phyloP scores from a whole-genome alignment of 495 filamentous ascomycete genomes.

The Aspergillus mulundensis region DNA sequence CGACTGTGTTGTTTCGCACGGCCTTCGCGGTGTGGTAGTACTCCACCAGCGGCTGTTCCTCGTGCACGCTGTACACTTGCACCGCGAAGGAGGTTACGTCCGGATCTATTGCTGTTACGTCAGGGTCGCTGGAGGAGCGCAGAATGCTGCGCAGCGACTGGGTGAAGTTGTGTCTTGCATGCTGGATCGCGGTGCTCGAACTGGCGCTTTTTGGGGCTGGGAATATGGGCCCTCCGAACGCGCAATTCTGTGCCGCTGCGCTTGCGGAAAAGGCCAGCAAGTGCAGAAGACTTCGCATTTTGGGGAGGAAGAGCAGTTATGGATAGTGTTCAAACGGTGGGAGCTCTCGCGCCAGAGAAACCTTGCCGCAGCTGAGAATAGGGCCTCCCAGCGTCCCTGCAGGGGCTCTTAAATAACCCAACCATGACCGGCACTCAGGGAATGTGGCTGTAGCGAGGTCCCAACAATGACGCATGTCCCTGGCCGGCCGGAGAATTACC shows the following conservation, averaged over 20 bases:
- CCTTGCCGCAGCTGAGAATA: too few species aligned
- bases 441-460: too few species aligned
- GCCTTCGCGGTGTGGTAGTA: slow-evolving; percentile 41
- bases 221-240: slow-evolving; percentile 46
- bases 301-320: background rate
- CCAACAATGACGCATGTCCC: too few species aligned
- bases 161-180: slow-evolving; percentile 30
- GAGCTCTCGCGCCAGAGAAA: too few species aligned
- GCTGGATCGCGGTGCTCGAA: slow-evolving; percentile 8
- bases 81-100: slow-evolving; percentile 45
- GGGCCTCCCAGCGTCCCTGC: too few species aligned
- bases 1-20: slow-evolving; percentile 27
- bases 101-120: slow-evolving; percentile 23
- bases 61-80: slow-evolving; percentile 40
- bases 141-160: slow-evolving; percentile 11
- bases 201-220: slow-evolving; percentile 30
- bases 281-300: background rate
- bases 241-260: slow-evolving; percentile 25
- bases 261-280: background rate
- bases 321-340: too few species aligned
- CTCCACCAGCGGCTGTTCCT: slow-evolving; percentile 33
- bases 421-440: too few species aligned
- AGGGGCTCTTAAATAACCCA: too few species aligned
- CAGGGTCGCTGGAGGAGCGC: background rate
- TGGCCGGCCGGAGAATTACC: background rate